phyloP scores from a whole-genome alignment of 768 basidiomycete species.

The Tricholoma saponaceum region DNA sequence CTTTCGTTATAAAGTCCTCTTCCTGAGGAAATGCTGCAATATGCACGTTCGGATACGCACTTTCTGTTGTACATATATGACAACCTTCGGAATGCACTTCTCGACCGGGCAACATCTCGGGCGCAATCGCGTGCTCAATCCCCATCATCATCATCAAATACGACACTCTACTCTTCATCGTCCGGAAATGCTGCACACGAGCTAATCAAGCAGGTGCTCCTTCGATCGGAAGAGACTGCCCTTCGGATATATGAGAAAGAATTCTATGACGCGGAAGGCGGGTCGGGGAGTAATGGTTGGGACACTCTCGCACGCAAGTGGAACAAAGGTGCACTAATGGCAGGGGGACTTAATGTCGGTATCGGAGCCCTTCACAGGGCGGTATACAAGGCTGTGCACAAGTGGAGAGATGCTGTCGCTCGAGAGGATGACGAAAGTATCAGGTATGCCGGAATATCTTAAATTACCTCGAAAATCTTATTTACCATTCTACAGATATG shows the following conservation, averaged over 20 bases:
- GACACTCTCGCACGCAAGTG: slow-evolving; percentile 74
- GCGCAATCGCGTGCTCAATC: slow-evolving; percentile 37
- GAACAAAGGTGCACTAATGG: slow-evolving; percentile 60
- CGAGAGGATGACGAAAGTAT: slow-evolving; percentile 85
- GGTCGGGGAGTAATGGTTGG: slow-evolving; percentile 72
- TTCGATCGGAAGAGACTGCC: slow-evolving; percentile 72
- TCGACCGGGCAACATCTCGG: slow-evolving; percentile 56
- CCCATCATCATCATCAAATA: slow-evolving; percentile 20
- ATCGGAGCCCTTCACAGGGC: slow-evolving; percentile 44
- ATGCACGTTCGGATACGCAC: slow-evolving; percentile 96
- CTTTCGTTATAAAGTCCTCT: slow-evolving; percentile 49
- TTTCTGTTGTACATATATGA: slow-evolving; percentile 93
- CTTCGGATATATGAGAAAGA: slow-evolving; percentile 69
- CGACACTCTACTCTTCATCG: slow-evolving; percentile 19
- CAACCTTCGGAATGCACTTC: slow-evolving; percentile 79
- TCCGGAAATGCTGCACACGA: slow-evolving; percentile 24
- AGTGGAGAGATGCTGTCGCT: slow-evolving; percentile 78
- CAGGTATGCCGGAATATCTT: slow-evolving; percentile 40
- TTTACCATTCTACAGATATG: slow-evolving; percentile 43
- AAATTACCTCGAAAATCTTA: slow-evolving; percentile 2
- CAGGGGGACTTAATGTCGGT: slow-evolving; percentile 30
- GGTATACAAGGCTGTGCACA: slow-evolving; percentile 70
- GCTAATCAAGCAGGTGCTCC: slow-evolving; percentile 61
- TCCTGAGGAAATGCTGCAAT: slow-evolving; percentile 83
- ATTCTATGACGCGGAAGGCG: slow-evolving; percentile 60